Conservation (phyloP, 2,329 filamentous ascomycete genomes). For the Penicillium frequentans region DNA sequence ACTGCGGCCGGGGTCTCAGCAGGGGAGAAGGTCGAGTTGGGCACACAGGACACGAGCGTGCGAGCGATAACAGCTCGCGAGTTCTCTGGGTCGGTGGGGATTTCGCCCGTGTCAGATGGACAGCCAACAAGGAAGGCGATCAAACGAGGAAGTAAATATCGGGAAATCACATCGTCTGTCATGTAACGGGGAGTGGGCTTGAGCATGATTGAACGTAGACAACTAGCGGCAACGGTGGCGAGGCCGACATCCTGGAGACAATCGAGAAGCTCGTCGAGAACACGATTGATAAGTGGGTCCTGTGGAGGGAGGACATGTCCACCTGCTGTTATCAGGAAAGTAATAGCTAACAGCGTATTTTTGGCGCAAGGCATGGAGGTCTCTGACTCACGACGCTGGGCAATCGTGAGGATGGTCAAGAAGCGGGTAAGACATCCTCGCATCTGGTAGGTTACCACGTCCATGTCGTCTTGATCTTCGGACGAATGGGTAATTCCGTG, state of each 20-base stretch:
- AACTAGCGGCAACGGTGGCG: conserved; percentile 86
- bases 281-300: conserved; percentile 72
- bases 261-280: conserved; percentile 79
- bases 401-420: conserved; percentile 63
- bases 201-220: conserved; percentile 80
- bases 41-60: conserved; percentile 72
- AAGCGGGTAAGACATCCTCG: conserved; percentile 81
- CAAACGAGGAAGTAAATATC: conserved; percentile 72
- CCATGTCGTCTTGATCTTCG: conserved; percentile 35
- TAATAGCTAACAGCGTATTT: conserved; percentile 84
- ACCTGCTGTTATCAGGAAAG: conserved; percentile 82
- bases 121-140: conserved; percentile 67
- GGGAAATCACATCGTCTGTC: conserved; percentile 71
- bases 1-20: conserved; percentile 54
- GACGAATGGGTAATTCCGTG: conserved; percentile 62
- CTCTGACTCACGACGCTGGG: conserved; percentile 57
- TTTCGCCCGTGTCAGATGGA: conserved; percentile 59
- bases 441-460: conserved; percentile 66
- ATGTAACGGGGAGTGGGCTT: conserved; percentile 57
- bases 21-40: conserved; percentile 36
- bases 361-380: conserved; percentile 85
- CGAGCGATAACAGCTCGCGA: conserved; percentile 70
- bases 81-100: conserved; percentile 66
- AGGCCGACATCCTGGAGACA: conserved; percentile 64
- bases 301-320: conserved; percentile 70